These are phyloP conservation scores for Amoebophrya sp. DNA, from an alignment of 169 alveolate genomes.

Conservation along the genomic window DNA sequence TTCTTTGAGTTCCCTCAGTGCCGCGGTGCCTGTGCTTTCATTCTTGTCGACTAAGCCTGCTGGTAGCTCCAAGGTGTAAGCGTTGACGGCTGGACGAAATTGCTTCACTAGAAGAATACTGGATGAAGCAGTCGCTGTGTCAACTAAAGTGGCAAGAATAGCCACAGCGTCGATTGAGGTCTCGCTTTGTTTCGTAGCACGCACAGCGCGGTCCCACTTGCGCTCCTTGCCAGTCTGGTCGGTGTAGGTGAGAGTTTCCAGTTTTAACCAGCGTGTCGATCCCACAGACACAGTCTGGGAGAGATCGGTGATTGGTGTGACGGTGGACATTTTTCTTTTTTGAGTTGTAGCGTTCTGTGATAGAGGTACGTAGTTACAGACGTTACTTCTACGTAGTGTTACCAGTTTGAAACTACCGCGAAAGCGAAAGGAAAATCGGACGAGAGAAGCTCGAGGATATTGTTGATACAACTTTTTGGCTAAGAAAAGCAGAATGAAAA, in stretches of 20 bases:
- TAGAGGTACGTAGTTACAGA: too few species aligned
- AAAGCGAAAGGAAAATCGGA: too few species aligned
- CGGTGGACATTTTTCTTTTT: too few species aligned
- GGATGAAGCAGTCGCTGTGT: background rate
- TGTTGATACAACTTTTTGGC: too few species aligned
- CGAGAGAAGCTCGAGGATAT: too few species aligned
- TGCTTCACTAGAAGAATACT: background rate
- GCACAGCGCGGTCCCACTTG: background rate
- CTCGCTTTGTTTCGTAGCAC: background rate
- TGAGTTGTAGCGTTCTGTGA: too few species aligned
- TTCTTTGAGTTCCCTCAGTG: background rate
- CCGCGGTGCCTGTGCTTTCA: background rate
- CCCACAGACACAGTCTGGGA: background rate
- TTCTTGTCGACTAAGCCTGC: background rate
- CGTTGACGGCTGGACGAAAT: background rate
- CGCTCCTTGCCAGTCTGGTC: background rate
- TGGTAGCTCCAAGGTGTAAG: background rate
- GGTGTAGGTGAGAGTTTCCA: background rate
- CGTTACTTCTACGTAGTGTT: too few species aligned
- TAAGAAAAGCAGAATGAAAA: too few species aligned
- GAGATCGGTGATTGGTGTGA: background rate
- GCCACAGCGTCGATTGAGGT: background rate
- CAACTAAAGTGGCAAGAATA: background rate
- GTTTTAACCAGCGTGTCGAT: background rate
- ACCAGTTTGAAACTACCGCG: too few species aligned